phyloP scores from a whole-genome alignment of 768 basidiomycete genomes.

The Russula virescens region DNA sequence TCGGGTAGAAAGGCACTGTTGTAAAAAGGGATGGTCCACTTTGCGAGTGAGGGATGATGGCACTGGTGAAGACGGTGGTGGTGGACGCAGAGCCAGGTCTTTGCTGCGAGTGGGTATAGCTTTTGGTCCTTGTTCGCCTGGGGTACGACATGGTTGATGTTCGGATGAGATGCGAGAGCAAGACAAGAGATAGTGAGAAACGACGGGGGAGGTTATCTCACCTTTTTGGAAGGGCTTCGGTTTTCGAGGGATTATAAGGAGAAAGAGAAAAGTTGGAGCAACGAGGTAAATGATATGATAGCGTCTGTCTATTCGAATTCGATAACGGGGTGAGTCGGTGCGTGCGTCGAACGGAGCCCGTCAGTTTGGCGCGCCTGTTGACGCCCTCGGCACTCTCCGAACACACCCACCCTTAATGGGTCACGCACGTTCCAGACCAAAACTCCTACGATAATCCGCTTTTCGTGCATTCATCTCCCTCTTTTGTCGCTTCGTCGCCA shows the following conservation, averaged over 20 bases:
- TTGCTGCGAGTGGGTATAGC: neutral
- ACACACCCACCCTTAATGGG: too few species aligned
- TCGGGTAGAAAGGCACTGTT: neutral
- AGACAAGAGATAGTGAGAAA: neutral
- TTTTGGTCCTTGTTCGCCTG: slow-evolving; percentile 15
- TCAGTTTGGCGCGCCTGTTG: too few species aligned
- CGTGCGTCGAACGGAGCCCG: neutral
- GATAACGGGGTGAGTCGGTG: too few species aligned
- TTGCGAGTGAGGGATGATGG: neutral
- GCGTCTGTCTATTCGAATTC: too few species aligned
- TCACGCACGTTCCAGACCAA: too few species aligned
- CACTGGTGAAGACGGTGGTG: neutral
- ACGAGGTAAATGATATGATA: too few species aligned
- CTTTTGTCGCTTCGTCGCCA: too few species aligned
- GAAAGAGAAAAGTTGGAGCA: too few species aligned
- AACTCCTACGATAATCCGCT: too few species aligned
- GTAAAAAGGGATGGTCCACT: neutral
- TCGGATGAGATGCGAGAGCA: slow-evolving; percentile 19
- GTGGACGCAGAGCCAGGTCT: neutral
- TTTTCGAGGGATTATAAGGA: neutral
- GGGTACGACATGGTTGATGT: slow-evolving; percentile 11
- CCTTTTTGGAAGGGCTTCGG: neutral
- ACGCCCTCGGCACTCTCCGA: neutral
- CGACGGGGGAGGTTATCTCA: neutral
- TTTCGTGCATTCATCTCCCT: too few species aligned